Conservation (phyloP, 352 stramenopile genomes). For the Globisporangium orthogonon region DNA sequence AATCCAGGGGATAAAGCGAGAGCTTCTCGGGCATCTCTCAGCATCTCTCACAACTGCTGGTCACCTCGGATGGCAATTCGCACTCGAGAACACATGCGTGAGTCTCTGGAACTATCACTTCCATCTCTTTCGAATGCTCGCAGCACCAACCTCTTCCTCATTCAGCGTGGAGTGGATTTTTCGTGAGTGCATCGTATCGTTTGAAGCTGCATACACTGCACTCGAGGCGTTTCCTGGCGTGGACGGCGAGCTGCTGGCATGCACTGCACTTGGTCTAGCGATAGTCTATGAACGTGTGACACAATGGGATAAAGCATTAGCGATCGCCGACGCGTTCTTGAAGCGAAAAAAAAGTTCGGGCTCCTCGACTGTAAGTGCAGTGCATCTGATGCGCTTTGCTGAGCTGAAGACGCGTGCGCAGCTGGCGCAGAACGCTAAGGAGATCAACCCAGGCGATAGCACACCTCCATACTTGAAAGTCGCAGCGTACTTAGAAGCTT, state of each 20-base stretch:
- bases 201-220: constrained; percentile 46
- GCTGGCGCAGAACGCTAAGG: constrained; percentile 64
- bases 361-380: background rate
- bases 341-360: constrained; percentile 31
- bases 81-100: constrained; percentile 79
- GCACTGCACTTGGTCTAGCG: constrained; percentile 42
- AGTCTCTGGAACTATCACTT: constrained; percentile 92
- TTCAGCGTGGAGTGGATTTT: constrained; percentile 42
- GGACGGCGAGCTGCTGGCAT: constrained; percentile 43
- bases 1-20: constrained; percentile 31
- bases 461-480: constrained; percentile 32
- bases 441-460: constrained; percentile 39
- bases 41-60: constrained; percentile 25
- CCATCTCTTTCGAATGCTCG: constrained; percentile 61
- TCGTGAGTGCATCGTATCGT: constrained; percentile 47
- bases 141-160: background rate
- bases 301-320: constrained; percentile 40
- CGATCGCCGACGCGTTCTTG: constrained; percentile 45
- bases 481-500: constrained; percentile 43
- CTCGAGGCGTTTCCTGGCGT: constrained; percentile 27
- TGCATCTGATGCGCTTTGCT: constrained; percentile 55
- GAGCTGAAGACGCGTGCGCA: constrained; percentile 61
- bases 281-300: constrained; percentile 39
- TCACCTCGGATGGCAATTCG: constrained; percentile 44
- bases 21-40: constrained; percentile 35